Conservation (phyloP, 306 rosid genomes). For the Hylodesmum podocarpum region DNA sequence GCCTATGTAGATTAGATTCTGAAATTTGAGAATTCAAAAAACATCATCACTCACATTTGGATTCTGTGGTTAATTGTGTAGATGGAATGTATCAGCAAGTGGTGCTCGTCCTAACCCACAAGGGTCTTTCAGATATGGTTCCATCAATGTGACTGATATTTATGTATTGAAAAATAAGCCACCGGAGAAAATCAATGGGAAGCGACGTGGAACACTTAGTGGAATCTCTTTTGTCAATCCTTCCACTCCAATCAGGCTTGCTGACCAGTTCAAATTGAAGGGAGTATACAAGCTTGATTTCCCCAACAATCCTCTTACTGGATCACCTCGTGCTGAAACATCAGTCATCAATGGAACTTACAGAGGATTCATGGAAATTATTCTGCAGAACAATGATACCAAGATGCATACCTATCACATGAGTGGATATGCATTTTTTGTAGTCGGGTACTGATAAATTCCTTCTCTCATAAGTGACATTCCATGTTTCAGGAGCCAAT, state of each 20-base stretch:
- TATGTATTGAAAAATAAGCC: constrained; percentile 80
- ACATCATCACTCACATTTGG: constrained; percentile 19
- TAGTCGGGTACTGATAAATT: constrained; percentile 64
- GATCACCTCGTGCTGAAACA: constrained; percentile 65
- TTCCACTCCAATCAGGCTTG: constrained; percentile 82
- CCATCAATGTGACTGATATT: constrained; percentile 89
- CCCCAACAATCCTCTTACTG: constrained; percentile 71
- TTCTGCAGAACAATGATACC: constrained; percentile 90
- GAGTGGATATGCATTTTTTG: constrained; percentile 92
- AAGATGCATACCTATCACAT: constrained; percentile 88
- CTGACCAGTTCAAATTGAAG: constrained; percentile 75
- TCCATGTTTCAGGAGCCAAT: neutral
- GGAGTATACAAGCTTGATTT: constrained; percentile 84
- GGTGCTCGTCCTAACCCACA: constrained; percentile 99
- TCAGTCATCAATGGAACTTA: constrained; percentile 86
- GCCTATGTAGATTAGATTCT: neutral
- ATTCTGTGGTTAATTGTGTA: constrained; percentile 40
- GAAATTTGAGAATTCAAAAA: neutral
- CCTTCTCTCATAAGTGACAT: constrained; percentile 16
- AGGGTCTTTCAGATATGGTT: constrained; percentile 94
- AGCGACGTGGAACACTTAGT: constrained; percentile 66
- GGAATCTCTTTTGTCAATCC: constrained; percentile 83
- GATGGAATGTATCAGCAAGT: constrained; percentile 98
- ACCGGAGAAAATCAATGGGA: constrained; percentile 61
- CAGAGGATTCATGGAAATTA: constrained; percentile 90